These are phyloP conservation scores for Pseudogymnoascus sp. DNA, from an alignment of 2,329 filamentous ascomycete genomes.

Conservation along the genomic window DNA sequence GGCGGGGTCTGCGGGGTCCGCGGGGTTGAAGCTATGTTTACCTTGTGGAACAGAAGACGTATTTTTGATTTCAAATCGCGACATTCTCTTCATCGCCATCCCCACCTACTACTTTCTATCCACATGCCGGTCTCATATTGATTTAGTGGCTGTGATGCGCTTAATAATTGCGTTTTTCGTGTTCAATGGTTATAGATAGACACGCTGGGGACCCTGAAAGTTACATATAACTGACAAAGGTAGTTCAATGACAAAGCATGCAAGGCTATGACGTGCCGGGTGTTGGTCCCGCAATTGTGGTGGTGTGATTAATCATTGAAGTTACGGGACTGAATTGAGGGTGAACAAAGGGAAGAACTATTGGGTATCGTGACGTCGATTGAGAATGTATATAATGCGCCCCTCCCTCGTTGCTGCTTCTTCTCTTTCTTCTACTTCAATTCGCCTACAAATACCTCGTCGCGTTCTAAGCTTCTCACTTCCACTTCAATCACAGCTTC, in stretches of 20 bases:
- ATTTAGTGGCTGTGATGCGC: neutral
- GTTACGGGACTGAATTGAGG: neutral
- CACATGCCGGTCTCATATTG: too few relatives aligned
- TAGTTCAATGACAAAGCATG: neutral
- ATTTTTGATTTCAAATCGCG: slow-evolving; percentile 7
- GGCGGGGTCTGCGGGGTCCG: neutral
- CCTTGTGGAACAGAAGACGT: neutral
- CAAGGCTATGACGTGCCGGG: neutral
- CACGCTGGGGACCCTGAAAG: too few relatives aligned
- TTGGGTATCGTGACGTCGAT: slow-evolving; percentile 5
- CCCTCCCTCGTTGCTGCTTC: neutral
- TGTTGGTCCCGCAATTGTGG: neutral
- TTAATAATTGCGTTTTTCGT: neutral
- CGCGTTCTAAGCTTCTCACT: neutral
- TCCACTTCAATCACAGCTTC: neutral
- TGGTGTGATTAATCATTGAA: neutral
- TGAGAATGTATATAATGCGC: slow-evolving; percentile 1
- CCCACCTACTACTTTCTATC: neutral
- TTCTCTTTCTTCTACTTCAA: neutral
- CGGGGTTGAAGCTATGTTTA: neutral
- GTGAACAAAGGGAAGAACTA: slow-evolving; percentile 1
- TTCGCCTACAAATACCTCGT: neutral
- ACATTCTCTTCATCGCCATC: neutral
- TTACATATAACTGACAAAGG: neutral
- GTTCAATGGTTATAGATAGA: neutral